Conservation (phyloP, 345 rosid species). For the Gossypium thurberi region DNA sequence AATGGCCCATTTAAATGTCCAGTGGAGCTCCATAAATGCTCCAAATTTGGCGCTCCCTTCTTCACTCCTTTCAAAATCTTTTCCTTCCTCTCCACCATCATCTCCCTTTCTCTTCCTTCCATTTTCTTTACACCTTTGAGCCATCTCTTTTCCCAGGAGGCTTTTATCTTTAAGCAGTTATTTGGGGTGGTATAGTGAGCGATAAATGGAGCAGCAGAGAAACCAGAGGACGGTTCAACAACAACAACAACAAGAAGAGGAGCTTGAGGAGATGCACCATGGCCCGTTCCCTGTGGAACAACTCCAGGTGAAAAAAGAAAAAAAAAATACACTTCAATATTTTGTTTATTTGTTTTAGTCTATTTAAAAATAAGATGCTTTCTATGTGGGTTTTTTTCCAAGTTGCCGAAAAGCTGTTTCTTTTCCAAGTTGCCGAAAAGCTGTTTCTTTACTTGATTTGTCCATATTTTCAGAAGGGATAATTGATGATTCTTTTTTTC, state of each 20-base stretch:
- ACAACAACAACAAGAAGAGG: conserved; percentile 26
- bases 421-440: conserved; percentile 11
- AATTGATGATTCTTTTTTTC: not conserved
- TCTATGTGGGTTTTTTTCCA: conserved; percentile 18
- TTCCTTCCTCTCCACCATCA: conserved; percentile 32
- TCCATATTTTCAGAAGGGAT: not conserved
- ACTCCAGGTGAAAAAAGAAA: conserved; percentile 31
- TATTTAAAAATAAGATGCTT: conserved; percentile 10
- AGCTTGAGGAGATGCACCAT: conserved; percentile 33
- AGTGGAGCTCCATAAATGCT: not conserved
- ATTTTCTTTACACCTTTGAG: not conserved
- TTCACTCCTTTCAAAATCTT: conserved; percentile 18
- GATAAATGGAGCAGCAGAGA: conserved; percentile 33
- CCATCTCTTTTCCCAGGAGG: conserved; percentile 1
- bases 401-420: conserved; percentile 9
- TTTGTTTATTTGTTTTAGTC: not conserved
- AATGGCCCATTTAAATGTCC: not conserved
- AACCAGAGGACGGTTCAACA: conserved; percentile 20
- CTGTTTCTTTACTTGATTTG: not conserved
- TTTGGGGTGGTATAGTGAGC: not conserved
- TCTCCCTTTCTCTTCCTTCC: not conserved
- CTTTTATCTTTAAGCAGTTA: not conserved
- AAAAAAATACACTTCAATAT: not conserved
- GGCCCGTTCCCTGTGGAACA: conserved; percentile 43
- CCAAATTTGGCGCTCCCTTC: conserved; percentile 3